Base-by-base conservation (phyloP, 495 filamentous ascomycete genomes). In the Letharia lupina region DNA sequence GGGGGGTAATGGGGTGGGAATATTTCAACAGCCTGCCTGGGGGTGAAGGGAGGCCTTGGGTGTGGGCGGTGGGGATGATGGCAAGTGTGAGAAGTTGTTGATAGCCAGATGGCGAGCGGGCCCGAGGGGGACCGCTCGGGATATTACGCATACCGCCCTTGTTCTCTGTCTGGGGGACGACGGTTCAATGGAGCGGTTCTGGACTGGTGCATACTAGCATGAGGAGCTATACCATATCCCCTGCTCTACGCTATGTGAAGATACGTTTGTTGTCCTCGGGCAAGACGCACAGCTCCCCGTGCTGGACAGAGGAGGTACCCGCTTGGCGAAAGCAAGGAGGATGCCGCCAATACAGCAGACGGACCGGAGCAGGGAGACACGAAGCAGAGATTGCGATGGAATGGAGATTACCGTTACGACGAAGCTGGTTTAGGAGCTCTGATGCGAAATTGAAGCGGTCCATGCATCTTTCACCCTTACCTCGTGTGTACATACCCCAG, bases 1-100 rank as follows among this genome's bases (percentile, higher is more conserved):
- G 90, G 11, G 90, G 91, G 3, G 84, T 93, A 0, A 89, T 89
- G 86, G 90, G 91, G 4, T 95, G 91, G 91, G 91, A 93, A 73
- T 95, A 91, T 69, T 93, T 88, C 72, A 67, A 65, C 31, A 68
- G 62, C 39, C 60, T 18, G 52, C 87, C 87, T 0, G 86, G 86
- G 11, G 84, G 77, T 16, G 73, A 71, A 40, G 75, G 73, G 60
- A 75, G 78, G 56, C 88, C 89, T n/a, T 91, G 87, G 87, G 77
- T 83, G 71, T 91, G 89, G 89, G 87, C 84, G 4, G 78, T 84
- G 60, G 70, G 73, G 52, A 87, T 91, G 82, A 64, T 41, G 33
- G 63, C 16, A 15, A 47, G 64, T 33, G 57, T 69, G 31, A 65
- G 66, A 18, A 50, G 41, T 18, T 6, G 31, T 31, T 64, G 65